Conservation (phyloP, 768 basidiomycete species). For the Rhodotorula kratochvilovae region DNA sequence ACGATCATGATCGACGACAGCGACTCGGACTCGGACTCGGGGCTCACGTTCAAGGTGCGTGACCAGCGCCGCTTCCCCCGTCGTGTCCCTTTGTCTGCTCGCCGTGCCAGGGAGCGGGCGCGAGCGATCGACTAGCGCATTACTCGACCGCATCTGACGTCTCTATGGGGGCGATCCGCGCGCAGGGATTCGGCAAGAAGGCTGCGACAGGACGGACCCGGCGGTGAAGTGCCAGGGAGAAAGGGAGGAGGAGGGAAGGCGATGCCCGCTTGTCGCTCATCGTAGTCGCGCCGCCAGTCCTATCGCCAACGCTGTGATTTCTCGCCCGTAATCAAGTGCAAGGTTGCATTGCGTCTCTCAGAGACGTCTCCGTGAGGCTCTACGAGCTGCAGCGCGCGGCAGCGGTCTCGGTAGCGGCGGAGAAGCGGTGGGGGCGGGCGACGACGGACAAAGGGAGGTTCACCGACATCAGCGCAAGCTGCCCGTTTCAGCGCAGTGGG, state of each 20-base stretch:
- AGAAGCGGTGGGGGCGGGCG: background rate
- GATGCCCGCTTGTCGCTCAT: background rate
- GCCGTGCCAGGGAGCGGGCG: too few relatives aligned
- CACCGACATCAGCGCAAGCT: background rate
- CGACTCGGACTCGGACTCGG: constrained; percentile 28
- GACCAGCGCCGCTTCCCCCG: background rate
- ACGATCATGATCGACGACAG: constrained; percentile 31
- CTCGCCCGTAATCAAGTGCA: too few relatives aligned
- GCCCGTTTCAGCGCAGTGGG: too few relatives aligned
- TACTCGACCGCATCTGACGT: background rate
- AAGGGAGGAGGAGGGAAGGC: background rate
- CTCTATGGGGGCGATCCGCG: too few relatives aligned
- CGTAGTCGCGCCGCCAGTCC: too few relatives aligned
- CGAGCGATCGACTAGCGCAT: too few relatives aligned
- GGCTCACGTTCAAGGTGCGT: constrained; percentile 34
- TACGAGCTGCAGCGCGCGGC: too few relatives aligned
- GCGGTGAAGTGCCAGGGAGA: background rate
- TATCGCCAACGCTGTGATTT: too few relatives aligned
- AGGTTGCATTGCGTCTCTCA: background rate
- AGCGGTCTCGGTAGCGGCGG: background rate
- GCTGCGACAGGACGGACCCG: background rate
- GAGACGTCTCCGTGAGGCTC: too few relatives aligned
- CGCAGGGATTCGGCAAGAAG: constrained; percentile 30
- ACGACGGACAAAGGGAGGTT: background rate
- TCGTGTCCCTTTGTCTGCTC: background rate